These are phyloP conservation scores for Zygosaccharomyces pseudobailii DNA, from an alignment of 1,139 yeast genomes.

Conservation along the genomic window DNA sequence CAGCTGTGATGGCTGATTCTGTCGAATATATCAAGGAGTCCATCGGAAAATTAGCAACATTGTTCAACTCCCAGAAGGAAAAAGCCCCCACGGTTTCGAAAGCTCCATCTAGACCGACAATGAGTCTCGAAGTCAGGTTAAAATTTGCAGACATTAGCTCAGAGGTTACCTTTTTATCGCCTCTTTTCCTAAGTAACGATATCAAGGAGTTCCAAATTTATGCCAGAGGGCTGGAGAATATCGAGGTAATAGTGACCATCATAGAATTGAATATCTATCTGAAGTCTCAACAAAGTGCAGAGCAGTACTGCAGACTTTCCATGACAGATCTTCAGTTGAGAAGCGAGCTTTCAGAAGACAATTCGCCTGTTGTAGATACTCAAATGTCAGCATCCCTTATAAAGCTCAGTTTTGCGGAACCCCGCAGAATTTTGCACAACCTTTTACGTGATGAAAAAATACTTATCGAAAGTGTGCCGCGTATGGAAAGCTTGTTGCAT, in stretches of 20 bases:
- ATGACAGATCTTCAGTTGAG: conserved; percentile 21
- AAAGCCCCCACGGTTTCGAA: background rate
- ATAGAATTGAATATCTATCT: conserved; percentile 25
- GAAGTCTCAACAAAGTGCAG: conserved; percentile 27
- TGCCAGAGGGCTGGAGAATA: conserved; percentile 17
- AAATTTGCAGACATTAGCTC: conserved; percentile 23
- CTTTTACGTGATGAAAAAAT: conserved; percentile 26
- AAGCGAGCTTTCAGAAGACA: conserved; percentile 8
- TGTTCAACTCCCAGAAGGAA: conserved; percentile 3
- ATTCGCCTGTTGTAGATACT: conserved; percentile 11
- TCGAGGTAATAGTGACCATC: conserved; percentile 17
- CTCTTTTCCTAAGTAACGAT: conserved; percentile 23
- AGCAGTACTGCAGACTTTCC: conserved; percentile 26
- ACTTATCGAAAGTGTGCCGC: conserved; percentile 20
- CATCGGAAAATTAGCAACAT: conserved; percentile 10
- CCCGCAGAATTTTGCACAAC: conserved; percentile 23
- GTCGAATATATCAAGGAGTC: conserved; percentile 15
- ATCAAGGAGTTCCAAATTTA: conserved; percentile 21
- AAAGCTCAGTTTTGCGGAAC: conserved; percentile 30
- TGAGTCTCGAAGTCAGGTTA: conserved; percentile 15
- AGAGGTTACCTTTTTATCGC: conserved; percentile 26
- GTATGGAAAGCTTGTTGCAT: conserved; percentile 12
- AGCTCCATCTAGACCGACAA: background rate
- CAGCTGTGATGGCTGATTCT: conserved; percentile 17
- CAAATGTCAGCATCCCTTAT: conserved; percentile 21